Evolutionary conservation across 495 filamentous ascomycete species (phyloP).

Genomic region (Penicillium lividum): DNA sequence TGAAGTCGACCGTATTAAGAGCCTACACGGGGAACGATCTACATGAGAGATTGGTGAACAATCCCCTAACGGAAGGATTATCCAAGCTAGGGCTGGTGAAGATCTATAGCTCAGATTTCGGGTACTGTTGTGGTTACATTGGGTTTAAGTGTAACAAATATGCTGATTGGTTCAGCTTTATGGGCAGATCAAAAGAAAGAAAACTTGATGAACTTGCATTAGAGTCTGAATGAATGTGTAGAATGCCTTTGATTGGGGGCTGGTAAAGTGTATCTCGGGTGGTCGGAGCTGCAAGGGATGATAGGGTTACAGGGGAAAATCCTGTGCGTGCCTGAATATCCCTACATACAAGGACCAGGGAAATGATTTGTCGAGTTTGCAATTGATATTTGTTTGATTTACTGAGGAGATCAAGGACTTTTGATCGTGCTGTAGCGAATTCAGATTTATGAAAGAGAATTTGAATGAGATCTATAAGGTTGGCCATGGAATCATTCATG

Average conservation of each 20-base stretch:
- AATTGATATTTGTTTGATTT: not conserved
- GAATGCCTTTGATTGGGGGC: not conserved
- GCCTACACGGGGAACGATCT: too few relatives aligned
- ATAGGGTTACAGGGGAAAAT: constrained; percentile 24
- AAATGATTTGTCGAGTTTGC: not conserved
- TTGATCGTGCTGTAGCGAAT: not conserved
- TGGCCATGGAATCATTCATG: not conserved
- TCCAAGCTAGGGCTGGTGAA: too few relatives aligned
- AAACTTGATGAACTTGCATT: too few relatives aligned
- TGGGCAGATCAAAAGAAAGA: too few relatives aligned
- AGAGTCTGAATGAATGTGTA: too few relatives aligned
- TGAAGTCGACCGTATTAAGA: too few relatives aligned
- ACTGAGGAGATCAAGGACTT: not conserved
- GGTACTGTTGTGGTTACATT: too few relatives aligned
- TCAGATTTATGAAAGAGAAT: not conserved
- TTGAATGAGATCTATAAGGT: not conserved
- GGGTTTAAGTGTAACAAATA: too few relatives aligned
- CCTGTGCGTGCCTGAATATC: constrained; percentile 15
- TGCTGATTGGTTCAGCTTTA: too few relatives aligned
- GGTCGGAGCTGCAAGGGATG: constrained; percentile 24
- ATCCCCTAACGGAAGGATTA: too few relatives aligned
- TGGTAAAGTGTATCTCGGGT: not conserved
- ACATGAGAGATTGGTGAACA: too few relatives aligned
- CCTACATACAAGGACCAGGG: constrained; percentile 8
- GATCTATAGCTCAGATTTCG: too few relatives aligned